phyloP scores from a whole-genome alignment of 2,329 filamentous ascomycete species.

The Paracamarosporium sp. region DNA sequence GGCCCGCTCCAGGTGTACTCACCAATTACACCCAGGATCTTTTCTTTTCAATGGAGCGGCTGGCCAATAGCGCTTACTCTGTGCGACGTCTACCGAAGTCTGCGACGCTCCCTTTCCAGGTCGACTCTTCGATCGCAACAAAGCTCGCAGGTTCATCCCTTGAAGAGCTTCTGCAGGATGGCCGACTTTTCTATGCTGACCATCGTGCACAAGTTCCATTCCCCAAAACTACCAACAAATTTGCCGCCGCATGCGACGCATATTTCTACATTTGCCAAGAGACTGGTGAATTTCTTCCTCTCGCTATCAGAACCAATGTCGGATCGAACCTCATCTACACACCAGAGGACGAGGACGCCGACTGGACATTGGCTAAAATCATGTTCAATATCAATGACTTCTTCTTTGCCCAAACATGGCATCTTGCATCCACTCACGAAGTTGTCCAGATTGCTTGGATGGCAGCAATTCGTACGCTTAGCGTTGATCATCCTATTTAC shows the following conservation, averaged over 20 bases:
- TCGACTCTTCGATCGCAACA: neutral
- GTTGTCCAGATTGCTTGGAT: conserved; percentile 54
- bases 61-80: conserved; percentile 13
- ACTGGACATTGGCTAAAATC: conserved; percentile 61
- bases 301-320: conserved; percentile 58
- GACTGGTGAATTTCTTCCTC: conserved; percentile 54
- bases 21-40: conserved; percentile 21
- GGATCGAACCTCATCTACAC: conserved; percentile 55
- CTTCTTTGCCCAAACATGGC: conserved; percentile 53
- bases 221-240: conserved; percentile 36
- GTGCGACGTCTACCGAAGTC: conserved; percentile 11
- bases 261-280: conserved; percentile 55
- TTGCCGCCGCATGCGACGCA: conserved; percentile 52
- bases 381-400: conserved; percentile 58
- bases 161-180: conserved; percentile 39
- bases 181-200: conserved; percentile 55
- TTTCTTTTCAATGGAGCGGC: conserved; percentile 20
- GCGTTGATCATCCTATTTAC: conserved; percentile 54
- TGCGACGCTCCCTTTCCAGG: conserved; percentile 11
- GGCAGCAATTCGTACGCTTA: conserved; percentile 56
- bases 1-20: conserved; percentile 11
- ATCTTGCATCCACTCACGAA: conserved; percentile 54
- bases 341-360: conserved; percentile 51
- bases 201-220: conserved; percentile 46
- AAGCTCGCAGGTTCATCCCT: conserved; percentile 24